phyloP scores from a whole-genome alignment of 2,329 filamentous ascomycete species.

The Cadophora gregata region DNA sequence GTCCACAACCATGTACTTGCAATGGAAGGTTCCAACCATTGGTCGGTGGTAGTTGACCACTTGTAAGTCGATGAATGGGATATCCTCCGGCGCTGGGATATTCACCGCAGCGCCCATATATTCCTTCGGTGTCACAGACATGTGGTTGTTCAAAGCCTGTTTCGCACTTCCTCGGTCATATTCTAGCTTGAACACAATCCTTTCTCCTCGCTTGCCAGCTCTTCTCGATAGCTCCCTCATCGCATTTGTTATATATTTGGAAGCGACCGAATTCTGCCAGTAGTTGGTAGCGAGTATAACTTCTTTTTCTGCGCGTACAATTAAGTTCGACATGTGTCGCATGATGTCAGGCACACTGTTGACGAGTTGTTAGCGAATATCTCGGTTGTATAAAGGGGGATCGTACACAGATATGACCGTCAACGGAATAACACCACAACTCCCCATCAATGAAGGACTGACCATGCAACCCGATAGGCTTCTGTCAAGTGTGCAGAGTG shows the following conservation, averaged over 20 bases:
- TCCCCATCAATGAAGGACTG: conserved; percentile 64
- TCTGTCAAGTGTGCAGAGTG: conserved; percentile 37
- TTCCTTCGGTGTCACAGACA: conserved; percentile 60
- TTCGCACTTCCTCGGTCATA: conserved; percentile 75
- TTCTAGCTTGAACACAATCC: conserved; percentile 73
- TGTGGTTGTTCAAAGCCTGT: conserved; percentile 70
- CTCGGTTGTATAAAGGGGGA: neutral
- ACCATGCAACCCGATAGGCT: conserved; percentile 53
- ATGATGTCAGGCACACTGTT: conserved; percentile 69
- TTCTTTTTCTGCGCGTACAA: conserved; percentile 73
- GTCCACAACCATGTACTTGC: conserved; percentile 81
- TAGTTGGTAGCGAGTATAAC: conserved; percentile 78
- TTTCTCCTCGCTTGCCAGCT: conserved; percentile 61
- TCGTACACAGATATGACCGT: conserved; percentile 67
- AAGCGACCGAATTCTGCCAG: conserved; percentile 71
- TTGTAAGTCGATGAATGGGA: conserved; percentile 74
- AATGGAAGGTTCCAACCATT: conserved; percentile 75
- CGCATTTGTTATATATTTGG: conserved; percentile 69
- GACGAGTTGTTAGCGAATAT: conserved; percentile 31
- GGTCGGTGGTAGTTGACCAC: conserved; percentile 76
- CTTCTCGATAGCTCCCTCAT: conserved; percentile 72
- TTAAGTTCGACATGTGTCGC: conserved; percentile 77
- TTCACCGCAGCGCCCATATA: conserved; percentile 64
- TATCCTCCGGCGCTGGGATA: conserved; percentile 66
- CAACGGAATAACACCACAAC: conserved; percentile 68